Conservation (phyloP, 352 stramenopile species). For the Pythium plurisporium region DNA sequence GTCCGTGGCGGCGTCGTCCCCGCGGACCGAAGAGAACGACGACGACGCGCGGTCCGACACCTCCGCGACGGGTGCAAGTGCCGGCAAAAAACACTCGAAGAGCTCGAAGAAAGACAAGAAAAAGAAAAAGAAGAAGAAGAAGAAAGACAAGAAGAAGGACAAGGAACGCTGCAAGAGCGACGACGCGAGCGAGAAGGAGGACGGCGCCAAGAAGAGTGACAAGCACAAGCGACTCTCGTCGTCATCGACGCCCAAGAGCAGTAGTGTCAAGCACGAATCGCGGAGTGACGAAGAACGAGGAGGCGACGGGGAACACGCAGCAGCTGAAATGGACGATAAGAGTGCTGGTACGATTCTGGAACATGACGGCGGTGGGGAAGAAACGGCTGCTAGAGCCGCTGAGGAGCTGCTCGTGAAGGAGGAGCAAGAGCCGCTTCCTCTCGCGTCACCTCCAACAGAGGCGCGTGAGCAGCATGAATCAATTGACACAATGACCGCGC, state of each 20-base stretch:
- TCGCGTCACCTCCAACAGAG: too few relatives aligned
- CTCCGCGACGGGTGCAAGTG: constrained; percentile 29
- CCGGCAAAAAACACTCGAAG: constrained; percentile 32
- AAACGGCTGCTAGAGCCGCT: neutral
- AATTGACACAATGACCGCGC: too few relatives aligned
- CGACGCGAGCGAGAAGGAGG: constrained; percentile 17
- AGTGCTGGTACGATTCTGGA: too few relatives aligned
- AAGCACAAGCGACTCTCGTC: too few relatives aligned
- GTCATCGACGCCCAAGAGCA: too few relatives aligned
- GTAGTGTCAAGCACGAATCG: neutral
- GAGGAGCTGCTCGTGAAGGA: too few relatives aligned
- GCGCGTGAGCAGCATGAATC: too few relatives aligned
- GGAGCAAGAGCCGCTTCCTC: too few relatives aligned
- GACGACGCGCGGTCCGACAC: constrained; percentile 26
- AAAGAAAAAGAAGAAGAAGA: constrained; percentile 68
- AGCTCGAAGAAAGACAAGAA: constrained; percentile 40
- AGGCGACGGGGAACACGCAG: neutral
- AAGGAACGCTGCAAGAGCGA: constrained; percentile 17
- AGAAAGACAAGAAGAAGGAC: constrained; percentile 39
- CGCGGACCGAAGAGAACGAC: constrained; percentile 22
- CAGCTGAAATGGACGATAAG: too few relatives aligned
- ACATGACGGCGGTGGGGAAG: neutral
- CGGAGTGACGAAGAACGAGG: neutral
- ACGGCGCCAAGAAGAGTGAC: constrained; percentile 6
- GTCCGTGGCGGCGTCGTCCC: constrained; percentile 18